Evolutionary conservation across 768 basidiomycete genomes (phyloP).

Genomic region (Coprinopsis marcescibilis): DNA sequence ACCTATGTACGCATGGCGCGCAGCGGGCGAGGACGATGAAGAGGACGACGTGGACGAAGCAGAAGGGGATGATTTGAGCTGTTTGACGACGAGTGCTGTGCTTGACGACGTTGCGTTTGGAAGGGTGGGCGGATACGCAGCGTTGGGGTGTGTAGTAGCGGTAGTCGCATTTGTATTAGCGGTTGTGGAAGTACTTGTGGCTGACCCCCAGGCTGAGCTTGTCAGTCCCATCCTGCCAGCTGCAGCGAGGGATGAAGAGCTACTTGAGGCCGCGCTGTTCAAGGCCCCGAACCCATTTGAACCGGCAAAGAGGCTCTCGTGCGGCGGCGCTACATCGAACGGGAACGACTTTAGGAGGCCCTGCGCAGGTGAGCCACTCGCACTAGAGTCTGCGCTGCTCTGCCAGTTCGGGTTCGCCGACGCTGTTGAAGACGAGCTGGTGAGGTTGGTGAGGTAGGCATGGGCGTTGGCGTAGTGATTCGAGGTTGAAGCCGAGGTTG

Average conservation of each 20-base stretch:
- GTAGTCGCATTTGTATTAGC: no score
- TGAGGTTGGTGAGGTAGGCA: conserved; percentile 1
- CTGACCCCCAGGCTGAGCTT: no score
- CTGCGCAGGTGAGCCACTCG: conserved; percentile 11
- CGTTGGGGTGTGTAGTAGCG: no score
- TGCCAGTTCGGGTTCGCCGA: conserved; percentile 18
- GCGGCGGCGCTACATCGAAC: neutral
- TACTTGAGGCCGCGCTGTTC: neutral
- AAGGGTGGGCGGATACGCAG: conserved; percentile 6
- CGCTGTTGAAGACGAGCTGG: conserved; percentile 8
- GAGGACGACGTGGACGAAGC: conserved; percentile 6
- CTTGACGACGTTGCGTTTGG: conserved; percentile 5
- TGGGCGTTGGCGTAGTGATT: neutral
- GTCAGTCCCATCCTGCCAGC: no score
- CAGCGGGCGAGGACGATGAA: conserved; percentile 3
- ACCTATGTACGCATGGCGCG: no score
- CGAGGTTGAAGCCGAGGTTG: no score
- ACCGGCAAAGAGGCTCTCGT: conserved; percentile 6
- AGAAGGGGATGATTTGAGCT: conserved; percentile 2
- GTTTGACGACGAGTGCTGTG: neutral
- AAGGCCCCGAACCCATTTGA: conserved; percentile 2
- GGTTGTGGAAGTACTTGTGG: no score
- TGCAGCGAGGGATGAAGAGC: neutral
- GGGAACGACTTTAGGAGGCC: conserved; percentile 10
- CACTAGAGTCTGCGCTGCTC: conserved; percentile 15